Evolutionary conservation across 225 moss, liverwort and hornwort species (phyloP), one percentile per base, ranked within the genome.

Genomic region (Marchantia polymorpha): DNA sequence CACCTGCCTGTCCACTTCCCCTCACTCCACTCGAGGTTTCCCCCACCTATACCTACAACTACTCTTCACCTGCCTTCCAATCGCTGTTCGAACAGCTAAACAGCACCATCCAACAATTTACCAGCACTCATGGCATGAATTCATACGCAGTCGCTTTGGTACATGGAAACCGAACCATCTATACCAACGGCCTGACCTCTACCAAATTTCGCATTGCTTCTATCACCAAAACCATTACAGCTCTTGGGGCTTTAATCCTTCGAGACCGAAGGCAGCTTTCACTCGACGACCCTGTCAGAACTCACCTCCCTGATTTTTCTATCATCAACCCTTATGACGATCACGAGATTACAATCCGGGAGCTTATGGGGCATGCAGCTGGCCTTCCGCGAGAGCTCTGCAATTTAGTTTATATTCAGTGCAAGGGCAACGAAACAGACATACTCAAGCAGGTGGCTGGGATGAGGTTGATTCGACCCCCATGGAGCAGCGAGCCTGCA

Each of bases 201-300:
- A 87, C 90, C 0, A 85, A 66, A 16, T 90, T 89, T 25, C 89
- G 90, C 29, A 82, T 90, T 27, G 90, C 83, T 3, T 90, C 90
- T 67, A 55, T 88, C 64, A 90, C 82, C 19, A 89, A 90, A 80
- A 85, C 83, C 0, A 61, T 90, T 47, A 79, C 86, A 19, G 85
- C 85, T 52, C 75, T 90, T 8, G 86, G 86, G 56, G 86, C 89
- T 9, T 79, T 87, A 11, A 75, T 90, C 16, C 83, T 90, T 20
- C 88, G 86, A 13, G 78, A 84, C 8, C 85, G 70, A 58, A 87
- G 89, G 8, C 60, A 10, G 51, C 87, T 90, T 46, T 47, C 52
- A 12, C 72, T 89, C 53, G 89, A 90, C 78, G 90, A 89, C 53
- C 83, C 83, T 6, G 89, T 90, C 23, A 84, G 53, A 51, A 87